Evolutionary conservation across 108 stramenopile species (phyloP), one percentile per base, ranked within the genome.

Genomic region (Skeletonema potamos): DNA sequence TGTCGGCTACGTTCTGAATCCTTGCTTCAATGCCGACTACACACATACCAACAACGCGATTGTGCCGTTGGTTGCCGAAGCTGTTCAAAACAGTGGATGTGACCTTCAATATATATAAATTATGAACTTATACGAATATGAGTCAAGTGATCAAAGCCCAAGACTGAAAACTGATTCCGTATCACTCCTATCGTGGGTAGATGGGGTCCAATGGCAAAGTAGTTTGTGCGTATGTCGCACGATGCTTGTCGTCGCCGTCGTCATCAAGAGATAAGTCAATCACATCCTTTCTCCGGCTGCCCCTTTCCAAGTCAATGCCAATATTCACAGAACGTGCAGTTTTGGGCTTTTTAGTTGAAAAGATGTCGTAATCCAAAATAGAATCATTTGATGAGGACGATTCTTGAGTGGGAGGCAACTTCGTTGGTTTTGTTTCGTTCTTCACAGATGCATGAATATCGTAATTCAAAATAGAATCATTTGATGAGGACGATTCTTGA

Each of bases 1-100:
- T 18, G 74, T 74, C 12, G 82, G 72, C 27, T 87, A 76, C 54
- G 82, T 81, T 7, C 73, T 87, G 66, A 24, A 83, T 18, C 75
- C 62, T 18, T 75, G 26, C 6, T 85, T 54, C 58, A 84, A 87
- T 75, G 86, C 86, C 12, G 86, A 87, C 46, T 82, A 70, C 34
- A 87, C 86, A 15, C 86, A 87, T 75, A 82, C 83, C 24, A 85
- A 87, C 37, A 82, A 82, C 61, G 82, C 86, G 6, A 76, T 87
- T 30, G 60, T 22, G 48, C 48, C 48, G 20, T 24, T 51, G 22
- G 22, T 51, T 51, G 6, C 48, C 9, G 20, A 22, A n/a, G 48
- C 48, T 51, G 22, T 51, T 51, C 48, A 10, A 51, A 22, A 51
- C 22, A 51, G 48, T 51, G 48, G 48, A 20, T 51, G 48, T 17